phyloP scores from a whole-genome alignment of 139 green algal genomes.

The Pleodorina starrii region DNA sequence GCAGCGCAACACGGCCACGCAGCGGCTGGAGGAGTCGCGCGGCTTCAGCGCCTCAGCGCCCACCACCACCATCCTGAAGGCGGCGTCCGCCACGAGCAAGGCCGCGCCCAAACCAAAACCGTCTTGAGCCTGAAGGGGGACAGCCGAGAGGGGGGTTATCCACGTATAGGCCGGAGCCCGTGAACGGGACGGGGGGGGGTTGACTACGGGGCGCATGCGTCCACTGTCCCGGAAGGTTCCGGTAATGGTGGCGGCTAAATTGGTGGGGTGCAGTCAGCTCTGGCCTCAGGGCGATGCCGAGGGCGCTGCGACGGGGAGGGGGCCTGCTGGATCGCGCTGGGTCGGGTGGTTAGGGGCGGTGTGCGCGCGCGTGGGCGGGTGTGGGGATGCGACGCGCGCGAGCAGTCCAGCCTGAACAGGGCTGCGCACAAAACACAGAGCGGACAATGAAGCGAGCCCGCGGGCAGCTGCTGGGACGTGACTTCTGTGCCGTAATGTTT shows the following conservation, averaged over 20 bases:
- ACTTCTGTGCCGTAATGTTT: too few relatives aligned
- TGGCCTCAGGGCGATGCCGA: neutral
- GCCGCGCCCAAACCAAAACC: neutral
- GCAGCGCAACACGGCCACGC: slow-evolving; percentile 57
- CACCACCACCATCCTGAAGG: slow-evolving; percentile 55
- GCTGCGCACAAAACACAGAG: too few relatives aligned
- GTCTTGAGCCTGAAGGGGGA: neutral
- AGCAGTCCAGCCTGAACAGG: too few relatives aligned
- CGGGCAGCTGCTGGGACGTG: too few relatives aligned
- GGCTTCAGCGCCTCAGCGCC: slow-evolving; percentile 58
- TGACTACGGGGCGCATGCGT: neutral
- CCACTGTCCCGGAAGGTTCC: neutral
- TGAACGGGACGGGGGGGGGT: too few relatives aligned
- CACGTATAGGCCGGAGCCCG: neutral
- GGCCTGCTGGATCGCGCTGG: too few relatives aligned
- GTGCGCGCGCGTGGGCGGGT: too few relatives aligned
- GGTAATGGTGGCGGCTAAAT: neutral
- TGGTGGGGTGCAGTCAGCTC: neutral
- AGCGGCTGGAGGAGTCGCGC: slow-evolving; percentile 59
- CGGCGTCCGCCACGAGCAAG: neutral
- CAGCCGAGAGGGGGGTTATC: neutral
- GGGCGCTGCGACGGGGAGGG: neutral
- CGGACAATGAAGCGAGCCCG: too few relatives aligned
- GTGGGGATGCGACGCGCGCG: too few relatives aligned
- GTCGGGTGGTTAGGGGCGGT: too few relatives aligned